Evolutionary conservation across 2,329 filamentous ascomycete genomes (phyloP), one percentile per base, ranked within the genome.

Genomic region (Ophiostoma novo-ulmi): DNA sequence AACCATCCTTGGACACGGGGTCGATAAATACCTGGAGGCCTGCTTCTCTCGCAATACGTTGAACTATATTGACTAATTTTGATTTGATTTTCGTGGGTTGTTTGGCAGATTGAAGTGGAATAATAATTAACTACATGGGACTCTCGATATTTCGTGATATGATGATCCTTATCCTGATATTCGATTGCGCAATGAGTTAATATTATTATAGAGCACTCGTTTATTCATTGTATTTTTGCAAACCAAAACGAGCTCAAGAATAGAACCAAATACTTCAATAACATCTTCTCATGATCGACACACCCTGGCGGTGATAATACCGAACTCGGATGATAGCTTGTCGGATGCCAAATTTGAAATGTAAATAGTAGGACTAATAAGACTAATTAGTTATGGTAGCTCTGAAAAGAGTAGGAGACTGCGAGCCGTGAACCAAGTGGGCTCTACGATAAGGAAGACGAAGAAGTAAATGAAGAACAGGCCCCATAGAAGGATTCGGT

Each of bases 351-450:
- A 58, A 58, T 58, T 8, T 26, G n/a, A 26, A 58, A 20, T n/a
- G 17, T 48, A 17, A 48, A 17, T 48, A 48, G 7, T 20, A 48
- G 7, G 44, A 48, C 44, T 48, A 48, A 48, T 1, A 48, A 48
- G 44, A 48, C 44, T 48, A 48, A 48, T 48, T 20, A 38, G 2
- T 48, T n/a, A 31, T 65, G 31, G 6, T 36, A 65, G 17, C 7
- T 65, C 63, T 39, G 36, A n/a, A 65, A 65, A 65, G 63, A 65
- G 63, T 39, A 65, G 63, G 63, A 65, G 36, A 65, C 63, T 11
- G 35, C 63, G 63, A 65, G 63, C 63, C 63, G n/a, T 20, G 6
- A 22, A 5, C 63, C n/a, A 65, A 65, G 63, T 65, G 63, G 63
- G 36, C 63, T 38, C 63, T 39, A 13, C 63, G 63, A 65, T 65